Evolutionary conservation across 1,139 yeast species (phyloP), one percentile per base, ranked within the genome.

Genomic region (Eremothecium sinecaudum): DNA sequence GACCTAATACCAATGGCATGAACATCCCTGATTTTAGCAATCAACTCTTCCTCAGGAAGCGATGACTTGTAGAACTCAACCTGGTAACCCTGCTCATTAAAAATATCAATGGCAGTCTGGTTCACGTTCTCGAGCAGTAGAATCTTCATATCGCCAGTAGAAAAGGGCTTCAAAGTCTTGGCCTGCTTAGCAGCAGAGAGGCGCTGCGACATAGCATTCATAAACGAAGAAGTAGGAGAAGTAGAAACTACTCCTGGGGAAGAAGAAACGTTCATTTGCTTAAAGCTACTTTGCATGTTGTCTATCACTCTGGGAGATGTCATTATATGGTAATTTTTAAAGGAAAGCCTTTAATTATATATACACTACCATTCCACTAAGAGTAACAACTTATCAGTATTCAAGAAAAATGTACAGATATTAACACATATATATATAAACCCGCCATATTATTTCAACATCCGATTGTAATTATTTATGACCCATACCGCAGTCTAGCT

Each of bases 1-100:
- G 97, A 87, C 68, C 99, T 82, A 56, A 90, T 87, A 64, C 99
- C 98, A 58, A 90, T 77, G 43, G 95, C 98, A 58, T 90, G 97
- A 33, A 86, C 95, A 48, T 81, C 86, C 58, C 73, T 73, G 61
- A 90, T 90, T 63, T 86, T 90, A 65, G 84, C 95, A 55, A 92
- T 83, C 59, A 90, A 74, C 63, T 87, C 96, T 9, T 79, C 95
- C 63, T 90, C 97, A 25, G 86, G 80, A 48, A 90, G 67, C 9
- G 96, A 82, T 36, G 90, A 68, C 66, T 86, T 90, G 69, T 79
- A 75, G 63, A 82, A 84, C 59, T 90, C 98, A 33, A 92, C 94
- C 65, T 92, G 97, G 66, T 90, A 90, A 38, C 98, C 98, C 67
- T 90, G 96, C 36, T 70, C 71, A 43, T 69, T 71, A 63, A 90